phyloP scores from a whole-genome alignment of 192 early-diverging fungal species.

The Podila epigama region DNA sequence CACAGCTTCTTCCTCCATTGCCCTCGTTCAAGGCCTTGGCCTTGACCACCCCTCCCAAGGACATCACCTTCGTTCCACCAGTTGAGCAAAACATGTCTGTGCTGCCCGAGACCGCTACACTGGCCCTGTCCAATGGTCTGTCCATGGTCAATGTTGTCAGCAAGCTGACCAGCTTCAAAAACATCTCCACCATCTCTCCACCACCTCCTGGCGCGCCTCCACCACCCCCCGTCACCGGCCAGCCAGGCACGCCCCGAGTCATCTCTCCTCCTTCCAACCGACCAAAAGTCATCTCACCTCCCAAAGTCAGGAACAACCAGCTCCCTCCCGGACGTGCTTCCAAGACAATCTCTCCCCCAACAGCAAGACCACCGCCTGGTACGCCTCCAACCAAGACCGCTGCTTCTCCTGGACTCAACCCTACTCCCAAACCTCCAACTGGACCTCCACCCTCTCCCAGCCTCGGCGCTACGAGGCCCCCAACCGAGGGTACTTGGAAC shows the following conservation, averaged over 20 bases:
- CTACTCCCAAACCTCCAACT: slow-evolving; percentile 22
- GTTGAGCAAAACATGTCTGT: slow-evolving; percentile 11
- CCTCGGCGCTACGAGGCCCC: slow-evolving; percentile 4
- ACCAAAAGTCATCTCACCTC: slow-evolving; percentile 25
- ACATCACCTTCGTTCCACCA: slow-evolving; percentile 8
- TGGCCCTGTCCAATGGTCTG: slow-evolving; percentile 28
- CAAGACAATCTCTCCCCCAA: slow-evolving; percentile 34
- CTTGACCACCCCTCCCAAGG: slow-evolving; percentile 30
- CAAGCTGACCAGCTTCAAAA: slow-evolving; percentile 18
- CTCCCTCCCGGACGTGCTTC: slow-evolving; percentile 6
- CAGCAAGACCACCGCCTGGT: slow-evolving; percentile 15
- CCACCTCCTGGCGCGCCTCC: slow-evolving; percentile 37
- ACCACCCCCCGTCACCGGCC: slow-evolving; percentile 17
- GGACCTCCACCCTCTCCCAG: slow-evolving; percentile 23
- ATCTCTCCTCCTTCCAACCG: slow-evolving; percentile 21
- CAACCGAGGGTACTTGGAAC: slow-evolving; percentile 3
- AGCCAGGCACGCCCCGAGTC: slow-evolving; percentile 13
- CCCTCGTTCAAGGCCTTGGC: slow-evolving; percentile 40
- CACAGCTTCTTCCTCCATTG: slow-evolving; percentile 34
- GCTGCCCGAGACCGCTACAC: slow-evolving; percentile 33
- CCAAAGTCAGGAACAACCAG: background rate
- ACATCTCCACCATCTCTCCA: slow-evolving; percentile 35
- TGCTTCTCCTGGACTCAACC: slow-evolving; percentile 17
- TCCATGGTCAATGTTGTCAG: slow-evolving; percentile 17
- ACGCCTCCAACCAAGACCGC: slow-evolving; percentile 22